phyloP scores from a whole-genome alignment of 768 basidiomycete species.

The Collybiopsis confluens region DNA sequence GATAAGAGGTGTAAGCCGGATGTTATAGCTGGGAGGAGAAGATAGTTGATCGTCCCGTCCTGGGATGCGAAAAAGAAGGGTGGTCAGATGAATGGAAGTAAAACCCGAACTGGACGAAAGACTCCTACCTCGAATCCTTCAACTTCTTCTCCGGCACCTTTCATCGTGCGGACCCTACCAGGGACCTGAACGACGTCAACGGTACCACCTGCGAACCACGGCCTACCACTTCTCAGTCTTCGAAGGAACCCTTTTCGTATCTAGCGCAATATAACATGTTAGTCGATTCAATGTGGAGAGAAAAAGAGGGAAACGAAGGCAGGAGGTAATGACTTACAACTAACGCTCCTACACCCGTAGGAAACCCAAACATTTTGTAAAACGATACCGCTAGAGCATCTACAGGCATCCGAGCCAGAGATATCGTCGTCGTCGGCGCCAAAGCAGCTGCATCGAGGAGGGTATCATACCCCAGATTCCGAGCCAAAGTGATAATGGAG shows the following conservation, averaged over 20 bases:
- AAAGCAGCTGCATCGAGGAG: slow-evolving; percentile 82
- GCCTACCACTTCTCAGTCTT: slow-evolving; percentile 45
- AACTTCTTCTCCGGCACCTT: slow-evolving; percentile 54
- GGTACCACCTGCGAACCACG: slow-evolving; percentile 84
- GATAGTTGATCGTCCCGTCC: slow-evolving; percentile 86
- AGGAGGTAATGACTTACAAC: slow-evolving; percentile 39
- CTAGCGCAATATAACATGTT: too few relatives aligned
- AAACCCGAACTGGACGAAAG: neutral
- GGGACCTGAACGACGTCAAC: slow-evolving; percentile 84
- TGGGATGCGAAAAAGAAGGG: slow-evolving; percentile 23
- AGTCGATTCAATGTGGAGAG: neutral
- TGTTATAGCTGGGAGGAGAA: slow-evolving; percentile 72
- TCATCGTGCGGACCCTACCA: slow-evolving; percentile 54
- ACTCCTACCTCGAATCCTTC: slow-evolving; percentile 47
- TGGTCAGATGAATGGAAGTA: neutral
- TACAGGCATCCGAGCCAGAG: slow-evolving; percentile 59
- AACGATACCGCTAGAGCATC: slow-evolving; percentile 84
- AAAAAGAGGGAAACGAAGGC: neutral
- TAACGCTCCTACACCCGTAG: slow-evolving; percentile 79
- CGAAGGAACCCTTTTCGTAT: slow-evolving; percentile 54
- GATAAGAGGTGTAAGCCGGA: slow-evolving; percentile 75
- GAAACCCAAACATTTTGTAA: slow-evolving; percentile 90
- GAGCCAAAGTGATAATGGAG: slow-evolving; percentile 59
- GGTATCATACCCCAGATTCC: slow-evolving; percentile 65
- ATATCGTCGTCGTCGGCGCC: slow-evolving; percentile 66